Evolutionary conservation across 2,329 filamentous ascomycete genomes (phyloP).

Genomic region (Alternaria solani): DNA sequence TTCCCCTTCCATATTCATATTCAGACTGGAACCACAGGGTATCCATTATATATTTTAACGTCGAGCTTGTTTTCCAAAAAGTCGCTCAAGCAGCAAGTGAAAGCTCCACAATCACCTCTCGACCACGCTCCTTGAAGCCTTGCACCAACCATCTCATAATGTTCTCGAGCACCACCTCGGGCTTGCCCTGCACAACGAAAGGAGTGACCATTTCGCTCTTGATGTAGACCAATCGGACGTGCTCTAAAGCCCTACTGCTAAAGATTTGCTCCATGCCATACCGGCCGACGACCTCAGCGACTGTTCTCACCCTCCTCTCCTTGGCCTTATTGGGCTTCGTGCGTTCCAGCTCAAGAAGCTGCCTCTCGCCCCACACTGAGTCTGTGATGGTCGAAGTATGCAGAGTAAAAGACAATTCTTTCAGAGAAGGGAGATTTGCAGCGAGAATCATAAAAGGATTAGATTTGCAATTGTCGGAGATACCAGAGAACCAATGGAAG

Average conservation of each 20-base stretch:
- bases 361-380: conserved; percentile 68
- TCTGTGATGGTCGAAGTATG: conserved; percentile 80
- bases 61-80: not conserved
- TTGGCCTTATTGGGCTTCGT: conserved; percentile 77
- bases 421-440: conserved; percentile 81
- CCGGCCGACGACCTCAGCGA: conserved; percentile 80
- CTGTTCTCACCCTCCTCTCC: conserved; percentile 79
- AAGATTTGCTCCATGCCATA: conserved; percentile 76
- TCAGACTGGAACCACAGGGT: not conserved
- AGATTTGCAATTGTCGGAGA: conserved; percentile 83
- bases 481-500: conserved; percentile 62
- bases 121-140: conserved; percentile 6
- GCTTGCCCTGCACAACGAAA: conserved; percentile 63
- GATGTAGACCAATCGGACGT: conserved; percentile 82
- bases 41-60: not conserved
- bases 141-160: conserved; percentile 8
- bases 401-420: conserved; percentile 78
- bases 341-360: conserved; percentile 74
- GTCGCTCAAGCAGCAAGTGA: not conserved
- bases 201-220: conserved; percentile 63
- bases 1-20: not conserved
- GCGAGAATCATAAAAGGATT: conserved; percentile 93
- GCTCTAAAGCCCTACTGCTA: conserved; percentile 72
- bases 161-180: conserved; percentile 3
- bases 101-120: not conserved